A percentile compares a stretch with the other conserved stretches of the same genome.
phyloP scores from a whole-genome alignment of 306 rosid genomes.

The Cicer arietinum region DNA sequence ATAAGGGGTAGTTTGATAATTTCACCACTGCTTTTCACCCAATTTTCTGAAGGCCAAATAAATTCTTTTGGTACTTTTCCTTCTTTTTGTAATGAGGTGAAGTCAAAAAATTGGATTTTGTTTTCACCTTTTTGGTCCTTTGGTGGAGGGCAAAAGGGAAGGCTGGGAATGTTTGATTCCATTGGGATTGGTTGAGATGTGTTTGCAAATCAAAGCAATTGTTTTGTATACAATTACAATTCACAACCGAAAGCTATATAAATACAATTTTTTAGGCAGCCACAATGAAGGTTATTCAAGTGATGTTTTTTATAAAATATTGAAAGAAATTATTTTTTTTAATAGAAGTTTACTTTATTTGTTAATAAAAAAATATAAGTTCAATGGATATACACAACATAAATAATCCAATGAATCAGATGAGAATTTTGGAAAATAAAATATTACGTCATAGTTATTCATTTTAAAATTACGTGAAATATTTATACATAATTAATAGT shows the following conservation, averaged over 20 bases:
- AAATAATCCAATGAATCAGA: neutral
- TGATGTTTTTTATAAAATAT: neutral
- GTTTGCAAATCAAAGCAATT: neutral
- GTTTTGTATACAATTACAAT: neutral
- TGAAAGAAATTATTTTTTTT: neutral
- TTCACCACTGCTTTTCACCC: conserved; percentile 30
- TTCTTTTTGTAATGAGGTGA: conserved; percentile 41
- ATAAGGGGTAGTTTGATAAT: conserved; percentile 62
- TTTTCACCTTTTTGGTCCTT: conserved; percentile 39
- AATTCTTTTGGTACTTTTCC: too few relatives aligned
- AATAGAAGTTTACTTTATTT: neutral
- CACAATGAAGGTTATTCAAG: neutral
- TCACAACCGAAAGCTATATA: neutral
- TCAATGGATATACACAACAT: neutral
- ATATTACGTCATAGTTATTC: too few relatives aligned
- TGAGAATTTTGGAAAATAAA: neutral
- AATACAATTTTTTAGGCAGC: neutral
- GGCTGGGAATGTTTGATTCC: conserved; percentile 43
- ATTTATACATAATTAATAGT: too few relatives aligned
- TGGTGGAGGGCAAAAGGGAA: conserved; percentile 24
- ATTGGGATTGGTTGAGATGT: neutral
- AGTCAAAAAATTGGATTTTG: conserved; percentile 42
- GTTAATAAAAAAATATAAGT: neutral
- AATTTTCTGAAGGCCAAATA: conserved; percentile 27
- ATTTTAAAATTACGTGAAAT: too few relatives aligned